A percentile compares a stretch with the other conserved stretches of the same genome.
Evolutionary conservation across 768 basidiomycete genomes (phyloP).

Genomic region (Porphyrellus cyaneotinctus): DNA sequence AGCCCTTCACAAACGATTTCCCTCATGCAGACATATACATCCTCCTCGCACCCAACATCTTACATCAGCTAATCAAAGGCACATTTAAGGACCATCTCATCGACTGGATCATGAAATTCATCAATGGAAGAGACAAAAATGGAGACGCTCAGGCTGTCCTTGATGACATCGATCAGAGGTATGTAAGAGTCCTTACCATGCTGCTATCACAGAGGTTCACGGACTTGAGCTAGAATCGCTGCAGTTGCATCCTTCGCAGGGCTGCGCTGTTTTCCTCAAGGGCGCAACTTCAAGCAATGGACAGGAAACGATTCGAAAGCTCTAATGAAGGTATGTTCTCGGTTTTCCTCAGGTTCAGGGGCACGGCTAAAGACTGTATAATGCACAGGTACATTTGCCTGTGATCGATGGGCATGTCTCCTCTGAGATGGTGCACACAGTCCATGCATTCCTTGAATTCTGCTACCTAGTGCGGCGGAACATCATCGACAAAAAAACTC

Average conservation of each 20-base stretch:
- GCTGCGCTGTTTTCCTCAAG: neutral
- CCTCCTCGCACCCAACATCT: neutral
- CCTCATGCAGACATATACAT: slow-evolving; percentile 32
- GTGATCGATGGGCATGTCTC: neutral
- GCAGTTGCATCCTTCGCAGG: slow-evolving; percentile 26
- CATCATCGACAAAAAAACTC: neutral
- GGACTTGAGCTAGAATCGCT: slow-evolving; percentile 22
- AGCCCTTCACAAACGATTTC: slow-evolving; percentile 33
- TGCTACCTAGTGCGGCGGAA: neutral
- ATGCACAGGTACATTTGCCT: neutral
- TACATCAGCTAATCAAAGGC: neutral
- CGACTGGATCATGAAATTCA: neutral
- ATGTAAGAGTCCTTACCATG: neutral
- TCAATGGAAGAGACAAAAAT: neutral
- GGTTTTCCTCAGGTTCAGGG: neutral
- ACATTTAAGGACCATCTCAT: neutral
- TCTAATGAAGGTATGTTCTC: neutral
- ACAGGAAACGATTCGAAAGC: neutral
- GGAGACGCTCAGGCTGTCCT: slow-evolving; percentile 10
- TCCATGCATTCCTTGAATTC: neutral
- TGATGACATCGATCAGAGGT: slow-evolving; percentile 31
- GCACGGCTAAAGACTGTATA: too few species aligned
- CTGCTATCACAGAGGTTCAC: neutral
- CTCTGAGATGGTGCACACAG: neutral
- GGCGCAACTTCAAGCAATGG: neutral